These are phyloP conservation scores for Elsinoe australis DNA, from an alignment of 2,329 filamentous ascomycete species.

Conservation along the genomic window DNA sequence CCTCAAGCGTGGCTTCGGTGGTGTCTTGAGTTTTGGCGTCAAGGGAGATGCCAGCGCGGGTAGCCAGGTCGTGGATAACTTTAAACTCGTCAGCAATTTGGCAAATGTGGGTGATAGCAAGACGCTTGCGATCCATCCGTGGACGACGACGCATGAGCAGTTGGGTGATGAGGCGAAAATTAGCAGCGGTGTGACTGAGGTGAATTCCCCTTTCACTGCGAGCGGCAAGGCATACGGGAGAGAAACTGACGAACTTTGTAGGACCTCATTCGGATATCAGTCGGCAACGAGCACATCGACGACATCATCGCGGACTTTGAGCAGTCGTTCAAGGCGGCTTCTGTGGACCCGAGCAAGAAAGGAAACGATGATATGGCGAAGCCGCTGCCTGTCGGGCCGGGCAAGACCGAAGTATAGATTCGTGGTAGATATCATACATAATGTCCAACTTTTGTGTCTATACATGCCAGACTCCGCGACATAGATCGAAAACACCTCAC, in stretches of 20 bases:
- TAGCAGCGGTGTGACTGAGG: slow-evolving; percentile 73
- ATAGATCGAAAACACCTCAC: slow-evolving; percentile 24
- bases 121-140: slow-evolving; percentile 89
- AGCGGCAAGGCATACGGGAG: no score
- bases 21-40: slow-evolving; percentile 87
- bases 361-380: slow-evolving; percentile 8
- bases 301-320: slow-evolving; percentile 95
- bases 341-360: slow-evolving; percentile 10
- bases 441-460: background rate
- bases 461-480: background rate
- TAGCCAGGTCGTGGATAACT: slow-evolving; percentile 80
- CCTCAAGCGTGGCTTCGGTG: slow-evolving; percentile 73
- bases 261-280: slow-evolving; percentile 90
- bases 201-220: slow-evolving; percentile 28
- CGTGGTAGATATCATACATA: background rate
- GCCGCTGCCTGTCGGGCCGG: background rate
- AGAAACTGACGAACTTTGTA: no score
- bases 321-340: slow-evolving; percentile 61
- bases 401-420: slow-evolving; percentile 14
- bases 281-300: slow-evolving; percentile 93
- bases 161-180: slow-evolving; percentile 72
- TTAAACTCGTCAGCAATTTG: slow-evolving; percentile 91
- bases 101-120: slow-evolving; percentile 96
- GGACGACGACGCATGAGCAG: slow-evolving; percentile 93
- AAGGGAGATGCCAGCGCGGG: slow-evolving; percentile 81